A percentile compares a stretch with the other conserved stretches of the same genome.
phyloP scores from a whole-genome alignment of 75 land plant species.

The Picea glauca region DNA sequence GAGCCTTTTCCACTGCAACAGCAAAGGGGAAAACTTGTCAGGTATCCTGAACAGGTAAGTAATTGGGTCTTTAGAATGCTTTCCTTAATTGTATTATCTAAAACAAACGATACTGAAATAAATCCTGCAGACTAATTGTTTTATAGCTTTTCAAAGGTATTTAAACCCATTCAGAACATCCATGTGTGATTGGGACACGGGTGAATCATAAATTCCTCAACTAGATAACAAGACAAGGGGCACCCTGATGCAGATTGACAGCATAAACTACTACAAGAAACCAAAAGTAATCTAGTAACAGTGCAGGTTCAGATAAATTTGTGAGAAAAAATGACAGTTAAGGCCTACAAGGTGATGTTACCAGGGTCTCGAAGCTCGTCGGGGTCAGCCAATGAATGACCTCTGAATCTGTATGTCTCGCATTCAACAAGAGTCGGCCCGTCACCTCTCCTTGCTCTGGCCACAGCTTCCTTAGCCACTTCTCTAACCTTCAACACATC shows the following conservation, averaged over 20 bases:
- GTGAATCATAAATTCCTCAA: not conserved
- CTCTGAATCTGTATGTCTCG: conserved; percentile 95
- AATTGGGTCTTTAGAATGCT: not conserved
- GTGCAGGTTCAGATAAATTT: not conserved
- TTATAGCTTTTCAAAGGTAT: too few species aligned
- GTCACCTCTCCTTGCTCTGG: conserved; percentile 91
- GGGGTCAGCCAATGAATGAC: conserved; percentile 97
- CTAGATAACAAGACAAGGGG: not conserved
- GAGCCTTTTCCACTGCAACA: conserved; percentile 86
- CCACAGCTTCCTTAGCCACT: conserved; percentile 90
- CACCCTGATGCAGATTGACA: not conserved
- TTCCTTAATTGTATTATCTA: not conserved
- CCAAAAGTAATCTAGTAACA: not conserved
- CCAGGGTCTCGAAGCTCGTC: conserved; percentile 97
- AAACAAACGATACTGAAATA: not conserved
- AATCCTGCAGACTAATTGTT: not conserved
- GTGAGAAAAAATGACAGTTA: not conserved
- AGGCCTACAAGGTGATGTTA: conserved; percentile 18
- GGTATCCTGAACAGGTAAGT: not conserved
- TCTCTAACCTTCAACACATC: conserved; percentile 98
- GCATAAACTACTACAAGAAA: not conserved
- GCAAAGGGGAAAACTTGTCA: conserved; percentile 6
- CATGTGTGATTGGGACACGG: not conserved
- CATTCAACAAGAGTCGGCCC: conserved; percentile 97
- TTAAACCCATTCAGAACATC: not conserved